Evolutionary conservation across 441 rosid genomes (phyloP).

Genomic region (Jatropha multifida): DNA sequence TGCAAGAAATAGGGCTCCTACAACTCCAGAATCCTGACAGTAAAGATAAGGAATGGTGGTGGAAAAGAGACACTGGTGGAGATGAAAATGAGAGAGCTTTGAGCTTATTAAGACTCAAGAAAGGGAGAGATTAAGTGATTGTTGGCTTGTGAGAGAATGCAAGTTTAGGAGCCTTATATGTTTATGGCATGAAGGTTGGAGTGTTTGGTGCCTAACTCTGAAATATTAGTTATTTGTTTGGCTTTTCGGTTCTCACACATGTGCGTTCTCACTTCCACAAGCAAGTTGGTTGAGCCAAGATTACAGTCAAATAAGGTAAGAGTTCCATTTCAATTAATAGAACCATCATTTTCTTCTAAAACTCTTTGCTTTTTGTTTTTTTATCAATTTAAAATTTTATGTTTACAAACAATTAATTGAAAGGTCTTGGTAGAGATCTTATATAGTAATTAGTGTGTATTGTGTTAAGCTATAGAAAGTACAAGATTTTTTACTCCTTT

Average conservation of each 20-base stretch:
- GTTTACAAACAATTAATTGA: not conserved
- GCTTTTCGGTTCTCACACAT: not conserved
- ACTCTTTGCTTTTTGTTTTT: not conserved
- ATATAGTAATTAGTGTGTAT: too few species aligned
- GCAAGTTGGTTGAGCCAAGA: slow-evolving; percentile 18
- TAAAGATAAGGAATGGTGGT: not conserved
- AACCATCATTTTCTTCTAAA: not conserved
- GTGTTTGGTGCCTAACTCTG: slow-evolving; percentile 49
- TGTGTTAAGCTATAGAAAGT: too few species aligned
- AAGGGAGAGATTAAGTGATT: slow-evolving; percentile 6
- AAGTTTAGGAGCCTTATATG: slow-evolving; percentile 28
- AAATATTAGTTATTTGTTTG: slow-evolving; percentile 21
- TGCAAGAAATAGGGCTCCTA: slow-evolving; percentile 24
- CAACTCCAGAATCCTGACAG: slow-evolving; percentile 21
- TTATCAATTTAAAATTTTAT: not conserved
- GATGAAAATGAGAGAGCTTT: not conserved
- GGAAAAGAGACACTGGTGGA: not conserved
- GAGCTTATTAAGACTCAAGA: not conserved
- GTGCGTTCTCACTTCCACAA: slow-evolving; percentile 15
- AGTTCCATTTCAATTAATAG: slow-evolving; percentile 19
- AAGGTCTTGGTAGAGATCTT: not conserved
- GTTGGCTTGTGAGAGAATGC: slow-evolving; percentile 41
- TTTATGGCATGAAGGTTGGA: slow-evolving; percentile 3
- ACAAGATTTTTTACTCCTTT: too few species aligned
- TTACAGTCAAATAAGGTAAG: slow-evolving; percentile 20